A percentile compares a stretch with the other conserved stretches of the same genome.
Evolutionary conservation across 1,284 basidiomycete genomes (phyloP).

Genomic region (Agroathelia rolfsii): DNA sequence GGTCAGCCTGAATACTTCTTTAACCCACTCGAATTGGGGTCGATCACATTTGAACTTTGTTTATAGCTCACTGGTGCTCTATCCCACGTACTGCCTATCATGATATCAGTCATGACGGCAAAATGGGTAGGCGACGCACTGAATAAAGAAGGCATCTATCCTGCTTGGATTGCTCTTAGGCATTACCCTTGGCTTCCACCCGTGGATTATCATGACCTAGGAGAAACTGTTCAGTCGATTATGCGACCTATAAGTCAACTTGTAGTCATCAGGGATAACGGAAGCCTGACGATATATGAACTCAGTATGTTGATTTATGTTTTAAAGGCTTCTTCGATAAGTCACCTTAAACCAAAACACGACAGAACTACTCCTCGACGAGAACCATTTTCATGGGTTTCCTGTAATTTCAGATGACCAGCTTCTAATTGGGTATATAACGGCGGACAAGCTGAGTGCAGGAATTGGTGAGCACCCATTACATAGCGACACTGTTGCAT

Average conservation of each 20-base stretch:
- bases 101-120: conserved; percentile 67
- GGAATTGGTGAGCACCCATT: conserved; percentile 46
- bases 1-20: conserved; percentile 24
- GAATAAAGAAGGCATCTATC: conserved; percentile 64
- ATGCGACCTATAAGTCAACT: conserved; percentile 49
- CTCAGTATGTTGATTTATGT: conserved; percentile 26
- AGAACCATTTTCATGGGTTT: conserved; percentile 46
- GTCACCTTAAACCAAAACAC: too few relatives aligned
- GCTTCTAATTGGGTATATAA: conserved; percentile 53
- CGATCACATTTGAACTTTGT: conserved; percentile 8
- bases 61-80: conserved; percentile 54
- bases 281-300: conserved; percentile 32
- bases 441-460: conserved; percentile 39
- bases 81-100: conserved; percentile 70
- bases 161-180: conserved; percentile 64
- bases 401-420: conserved; percentile 44
- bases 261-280: conserved; percentile 40
- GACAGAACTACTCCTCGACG: conserved; percentile 28
- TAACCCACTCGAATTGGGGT: neutral
- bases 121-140: conserved; percentile 71
- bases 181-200: conserved; percentile 70
- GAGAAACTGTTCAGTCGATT: conserved; percentile 49
- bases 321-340: conserved; percentile 3
- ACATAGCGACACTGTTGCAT: too few relatives aligned
- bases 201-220: conserved; percentile 54